Conservation (phyloP, 495 filamentous ascomycete species). For the Neurospora sp. region DNA sequence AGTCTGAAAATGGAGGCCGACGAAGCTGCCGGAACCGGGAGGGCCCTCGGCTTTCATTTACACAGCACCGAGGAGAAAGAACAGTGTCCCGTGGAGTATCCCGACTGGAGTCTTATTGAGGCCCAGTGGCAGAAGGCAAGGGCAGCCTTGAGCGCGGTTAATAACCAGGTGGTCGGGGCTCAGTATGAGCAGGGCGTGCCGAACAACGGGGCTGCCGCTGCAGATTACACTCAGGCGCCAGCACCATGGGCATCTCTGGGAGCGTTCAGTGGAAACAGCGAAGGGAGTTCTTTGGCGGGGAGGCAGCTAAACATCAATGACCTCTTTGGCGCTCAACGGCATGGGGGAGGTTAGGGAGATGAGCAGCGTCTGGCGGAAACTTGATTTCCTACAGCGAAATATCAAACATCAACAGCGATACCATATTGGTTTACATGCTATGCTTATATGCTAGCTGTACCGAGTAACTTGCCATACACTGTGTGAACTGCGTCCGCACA, state of each 20-base stretch:
- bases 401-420: neutral
- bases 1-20: constrained; percentile 32
- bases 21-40: neutral
- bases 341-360: neutral
- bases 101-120: neutral
- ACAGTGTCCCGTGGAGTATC: neutral
- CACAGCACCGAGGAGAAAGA: neutral
- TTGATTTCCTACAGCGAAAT: neutral
- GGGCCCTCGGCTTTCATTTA: neutral
- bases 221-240: neutral
- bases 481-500: neutral
- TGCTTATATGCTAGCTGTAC: neutral
- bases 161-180: neutral
- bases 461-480: neutral
- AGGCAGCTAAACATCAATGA: constrained; percentile 21
- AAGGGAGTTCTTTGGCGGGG: constrained; percentile 4
- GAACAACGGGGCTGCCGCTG: constrained; percentile 1
- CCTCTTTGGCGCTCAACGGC: constrained; percentile 16
- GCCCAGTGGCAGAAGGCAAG: neutral
- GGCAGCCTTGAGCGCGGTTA: neutral
- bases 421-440: neutral
- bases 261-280: neutral
- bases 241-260: neutral
- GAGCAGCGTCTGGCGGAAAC: neutral
- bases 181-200: constrained; percentile 1